Evolutionary conservation across 176 grass and related monocot species (phyloP).

Genomic region (Oryza glaberrima): DNA sequence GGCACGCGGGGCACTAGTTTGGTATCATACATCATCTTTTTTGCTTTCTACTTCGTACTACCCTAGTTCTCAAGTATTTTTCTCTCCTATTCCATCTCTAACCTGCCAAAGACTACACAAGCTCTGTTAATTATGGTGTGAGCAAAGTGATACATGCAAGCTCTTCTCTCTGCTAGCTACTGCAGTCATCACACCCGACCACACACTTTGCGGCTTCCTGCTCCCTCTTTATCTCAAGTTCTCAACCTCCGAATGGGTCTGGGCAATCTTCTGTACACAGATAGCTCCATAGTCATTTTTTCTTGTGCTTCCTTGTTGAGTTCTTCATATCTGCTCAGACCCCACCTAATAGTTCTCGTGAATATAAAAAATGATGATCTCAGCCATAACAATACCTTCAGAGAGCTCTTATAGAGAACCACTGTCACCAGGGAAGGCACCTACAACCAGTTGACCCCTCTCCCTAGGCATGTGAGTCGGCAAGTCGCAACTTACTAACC

Average conservation of each 20-base stretch:
- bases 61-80: neutral
- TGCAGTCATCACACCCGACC: neutral
- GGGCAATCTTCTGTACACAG: neutral
- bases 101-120: neutral
- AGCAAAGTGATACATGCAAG: neutral
- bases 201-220: neutral
- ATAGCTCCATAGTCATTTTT: neutral
- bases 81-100: neutral
- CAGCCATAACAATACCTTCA: too few species aligned
- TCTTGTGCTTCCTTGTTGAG: neutral
- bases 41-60: neutral
- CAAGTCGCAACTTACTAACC: too few species aligned
- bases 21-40: neutral
- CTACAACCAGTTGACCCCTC: too few species aligned
- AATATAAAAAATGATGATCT: neutral
- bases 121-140: neutral
- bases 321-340: neutral
- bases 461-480: too few species aligned
- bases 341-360: neutral
- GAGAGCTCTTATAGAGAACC: too few species aligned
- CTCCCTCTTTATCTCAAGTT: neutral
- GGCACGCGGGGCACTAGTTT: too few species aligned
- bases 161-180: neutral
- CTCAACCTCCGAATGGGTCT: neutral
- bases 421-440: too few species aligned